Conservation (phyloP, 2,329 filamentous ascomycete genomes). For the Diaporthe sp. region DNA sequence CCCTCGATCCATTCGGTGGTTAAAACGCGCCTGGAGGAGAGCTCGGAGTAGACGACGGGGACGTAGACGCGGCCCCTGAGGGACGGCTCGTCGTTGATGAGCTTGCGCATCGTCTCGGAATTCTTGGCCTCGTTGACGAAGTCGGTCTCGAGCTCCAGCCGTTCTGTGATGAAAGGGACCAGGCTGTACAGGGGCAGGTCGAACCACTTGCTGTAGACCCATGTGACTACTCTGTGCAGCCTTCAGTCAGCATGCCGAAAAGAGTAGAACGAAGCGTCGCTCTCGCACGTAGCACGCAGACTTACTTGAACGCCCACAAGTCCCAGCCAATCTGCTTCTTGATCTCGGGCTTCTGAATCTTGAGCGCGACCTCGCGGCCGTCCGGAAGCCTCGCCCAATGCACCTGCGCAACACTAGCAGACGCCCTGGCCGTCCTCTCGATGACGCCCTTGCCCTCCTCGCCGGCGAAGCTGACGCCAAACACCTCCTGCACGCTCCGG, state of each 20-base stretch:
- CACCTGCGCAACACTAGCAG: conserved; percentile 95
- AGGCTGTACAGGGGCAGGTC: conserved; percentile 93
- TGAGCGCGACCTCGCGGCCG: conserved; percentile 92
- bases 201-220: conserved; percentile 88
- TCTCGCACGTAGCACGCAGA: conserved; percentile 29
- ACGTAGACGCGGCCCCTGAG: conserved; percentile 88
- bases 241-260: conserved; percentile 32
- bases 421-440: conserved; percentile 75
- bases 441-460: conserved; percentile 76
- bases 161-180: conserved; percentile 92
- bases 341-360: conserved; percentile 97
- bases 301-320: conserved; percentile 91
- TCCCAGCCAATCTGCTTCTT: conserved; percentile 93
- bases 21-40: conserved; percentile 87
- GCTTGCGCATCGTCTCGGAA: conserved; percentile 82
- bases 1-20: conserved; percentile 99
- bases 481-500: conserved; percentile 87
- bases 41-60: conserved; percentile 84
- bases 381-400: conserved; percentile 92
- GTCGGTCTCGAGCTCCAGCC: conserved; percentile 93
- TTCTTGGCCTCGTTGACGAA: conserved; percentile 94
- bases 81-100: conserved; percentile 82
- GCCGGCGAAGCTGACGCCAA: conserved; percentile 86
- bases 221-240: conserved; percentile 76
- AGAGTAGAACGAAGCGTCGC: background rate